These are phyloP conservation scores for Hypoxylon subgilvum DNA, from an alignment of 495 filamentous ascomycete species.

Conservation along the genomic window DNA sequence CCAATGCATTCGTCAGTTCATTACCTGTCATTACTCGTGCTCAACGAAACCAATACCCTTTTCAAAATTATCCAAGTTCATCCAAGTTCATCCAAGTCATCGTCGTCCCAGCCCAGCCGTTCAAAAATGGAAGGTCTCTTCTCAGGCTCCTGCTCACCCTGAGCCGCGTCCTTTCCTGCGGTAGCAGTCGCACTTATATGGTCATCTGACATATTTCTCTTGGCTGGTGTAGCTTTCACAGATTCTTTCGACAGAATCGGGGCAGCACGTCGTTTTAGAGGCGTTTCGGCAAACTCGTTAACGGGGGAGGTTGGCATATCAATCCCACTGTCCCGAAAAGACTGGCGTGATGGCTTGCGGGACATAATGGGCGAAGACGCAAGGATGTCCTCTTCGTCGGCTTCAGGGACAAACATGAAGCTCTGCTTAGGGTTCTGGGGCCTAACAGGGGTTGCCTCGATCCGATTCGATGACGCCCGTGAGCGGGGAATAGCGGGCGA, in stretches of 20 bases:
- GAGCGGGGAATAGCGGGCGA: slow-evolving; percentile 14
- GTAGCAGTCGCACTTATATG: slow-evolving; percentile 27
- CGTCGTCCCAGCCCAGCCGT: slow-evolving; percentile 79
- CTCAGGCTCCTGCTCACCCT: slow-evolving; percentile 5
- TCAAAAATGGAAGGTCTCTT: slow-evolving; percentile 68
- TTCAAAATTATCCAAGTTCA: no score
- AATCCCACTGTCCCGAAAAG: slow-evolving; percentile 44
- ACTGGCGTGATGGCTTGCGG: slow-evolving; percentile 56
- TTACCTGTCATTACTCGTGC: slow-evolving; percentile 20
- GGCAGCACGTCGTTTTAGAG: slow-evolving; percentile 38
- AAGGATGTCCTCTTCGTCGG: slow-evolving; percentile 30
- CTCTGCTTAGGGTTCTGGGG: slow-evolving; percentile 8
- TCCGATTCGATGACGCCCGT: slow-evolving; percentile 1
- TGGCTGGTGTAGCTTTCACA: slow-evolving; percentile 31
- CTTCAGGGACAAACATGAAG: slow-evolving; percentile 26
- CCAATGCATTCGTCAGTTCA: slow-evolving; percentile 30
- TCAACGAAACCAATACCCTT: background rate
- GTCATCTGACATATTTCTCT: slow-evolving; percentile 54
- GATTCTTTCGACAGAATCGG: slow-evolving; percentile 16
- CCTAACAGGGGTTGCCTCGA: slow-evolving; percentile 44
- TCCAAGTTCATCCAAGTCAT: slow-evolving; percentile 59
- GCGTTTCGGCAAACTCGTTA: slow-evolving; percentile 46
- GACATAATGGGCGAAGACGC: slow-evolving; percentile 53
- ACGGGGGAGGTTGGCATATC: slow-evolving; percentile 50
- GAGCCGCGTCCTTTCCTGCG: slow-evolving; percentile 22